Percentiles rank a stretch among this genome's conserved stretches.
phyloP scores from a whole-genome alignment of 2,329 filamentous ascomycete species.

The Teratosphaeria epicoccoides region DNA sequence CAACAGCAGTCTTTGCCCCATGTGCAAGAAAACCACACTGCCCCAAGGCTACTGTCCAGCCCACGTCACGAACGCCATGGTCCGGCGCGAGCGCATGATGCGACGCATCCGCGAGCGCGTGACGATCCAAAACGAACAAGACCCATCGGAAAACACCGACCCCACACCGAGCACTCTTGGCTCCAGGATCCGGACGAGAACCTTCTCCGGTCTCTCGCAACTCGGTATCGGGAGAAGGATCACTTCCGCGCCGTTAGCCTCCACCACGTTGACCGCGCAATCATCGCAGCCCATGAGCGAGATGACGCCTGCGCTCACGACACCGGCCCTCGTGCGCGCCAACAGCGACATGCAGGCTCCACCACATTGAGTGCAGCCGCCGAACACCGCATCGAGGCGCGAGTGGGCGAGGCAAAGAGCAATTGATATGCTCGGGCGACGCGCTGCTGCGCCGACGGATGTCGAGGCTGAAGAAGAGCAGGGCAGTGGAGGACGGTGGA shows the following conservation, averaged over 20 bases:
- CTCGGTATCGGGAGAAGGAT: not conserved
- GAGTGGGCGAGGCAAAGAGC: slow-evolving; percentile 39
- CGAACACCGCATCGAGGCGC: slow-evolving; percentile 23
- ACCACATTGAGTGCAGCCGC: slow-evolving; percentile 5
- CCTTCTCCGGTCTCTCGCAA: slow-evolving; percentile 1
- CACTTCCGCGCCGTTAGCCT: not conserved
- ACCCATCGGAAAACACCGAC: not conserved
- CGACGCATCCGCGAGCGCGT: slow-evolving; percentile 47
- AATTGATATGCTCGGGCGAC: slow-evolving; percentile 31
- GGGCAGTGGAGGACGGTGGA: slow-evolving; percentile 16
- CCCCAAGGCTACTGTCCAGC: slow-evolving; percentile 50
- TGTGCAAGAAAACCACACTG: slow-evolving; percentile 78
- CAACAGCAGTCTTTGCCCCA: slow-evolving; percentile 76
- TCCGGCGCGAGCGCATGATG: slow-evolving; percentile 64
- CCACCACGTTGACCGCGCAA: not conserved
- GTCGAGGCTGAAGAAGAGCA: slow-evolving; percentile 23
- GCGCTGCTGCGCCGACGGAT: slow-evolving; percentile 11
- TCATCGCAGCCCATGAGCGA: slow-evolving; percentile 1
- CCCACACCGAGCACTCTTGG: not conserved
- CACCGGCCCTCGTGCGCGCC: not conserved
- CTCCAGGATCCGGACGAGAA: not conserved
- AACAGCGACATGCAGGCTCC: not conserved
- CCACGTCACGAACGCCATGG: slow-evolving; percentile 73
- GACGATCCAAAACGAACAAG: not conserved
- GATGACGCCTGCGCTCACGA: not conserved